phyloP scores from a whole-genome alignment of 768 basidiomycete genomes.

The Tulasnella sp. region DNA sequence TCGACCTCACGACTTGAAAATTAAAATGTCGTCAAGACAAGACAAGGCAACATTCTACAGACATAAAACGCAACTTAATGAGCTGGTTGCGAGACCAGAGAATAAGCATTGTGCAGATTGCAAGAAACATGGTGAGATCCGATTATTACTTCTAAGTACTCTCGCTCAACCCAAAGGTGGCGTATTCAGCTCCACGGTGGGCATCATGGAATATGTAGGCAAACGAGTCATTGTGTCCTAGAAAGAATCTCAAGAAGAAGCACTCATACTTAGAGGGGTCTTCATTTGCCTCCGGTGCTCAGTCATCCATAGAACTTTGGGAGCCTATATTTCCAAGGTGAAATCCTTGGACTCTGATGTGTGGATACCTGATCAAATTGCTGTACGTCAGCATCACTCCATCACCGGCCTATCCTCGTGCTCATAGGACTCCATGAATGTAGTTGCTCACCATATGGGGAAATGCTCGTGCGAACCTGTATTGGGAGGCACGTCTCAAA shows the following conservation, averaged over 20 bases:
- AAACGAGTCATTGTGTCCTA: neutral
- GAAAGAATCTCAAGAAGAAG: neutral
- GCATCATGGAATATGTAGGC: conserved; percentile 91
- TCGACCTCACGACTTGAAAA: neutral
- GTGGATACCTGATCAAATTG: conserved; percentile 98
- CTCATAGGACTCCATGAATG: neutral
- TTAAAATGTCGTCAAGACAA: conserved; percentile 35
- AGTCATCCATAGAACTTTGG: conserved; percentile 94
- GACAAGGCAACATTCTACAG: conserved; percentile 80
- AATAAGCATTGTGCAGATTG: conserved; percentile 96
- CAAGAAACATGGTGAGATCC: conserved; percentile 83
- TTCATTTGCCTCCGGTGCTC: conserved; percentile 96
- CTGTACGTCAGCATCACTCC: conserved; percentile 35
- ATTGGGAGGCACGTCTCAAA: conserved; percentile 96
- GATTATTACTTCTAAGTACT: conserved; percentile 12
- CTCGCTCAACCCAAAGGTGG: neutral
- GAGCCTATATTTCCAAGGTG: conserved; percentile 93
- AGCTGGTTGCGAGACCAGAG: conserved; percentile 75
- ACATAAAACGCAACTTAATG: conserved; percentile 64
- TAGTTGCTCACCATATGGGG: conserved; percentile 90
- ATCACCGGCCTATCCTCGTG: neutral
- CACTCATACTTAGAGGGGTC: conserved; percentile 47
- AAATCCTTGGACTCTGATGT: conserved; percentile 95
- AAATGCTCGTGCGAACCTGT: conserved; percentile 79
- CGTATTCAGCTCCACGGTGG: conserved; percentile 76